phyloP scores from a whole-genome alignment of 805 yeast genomes.

The Metschnikowia amazonensis region DNA sequence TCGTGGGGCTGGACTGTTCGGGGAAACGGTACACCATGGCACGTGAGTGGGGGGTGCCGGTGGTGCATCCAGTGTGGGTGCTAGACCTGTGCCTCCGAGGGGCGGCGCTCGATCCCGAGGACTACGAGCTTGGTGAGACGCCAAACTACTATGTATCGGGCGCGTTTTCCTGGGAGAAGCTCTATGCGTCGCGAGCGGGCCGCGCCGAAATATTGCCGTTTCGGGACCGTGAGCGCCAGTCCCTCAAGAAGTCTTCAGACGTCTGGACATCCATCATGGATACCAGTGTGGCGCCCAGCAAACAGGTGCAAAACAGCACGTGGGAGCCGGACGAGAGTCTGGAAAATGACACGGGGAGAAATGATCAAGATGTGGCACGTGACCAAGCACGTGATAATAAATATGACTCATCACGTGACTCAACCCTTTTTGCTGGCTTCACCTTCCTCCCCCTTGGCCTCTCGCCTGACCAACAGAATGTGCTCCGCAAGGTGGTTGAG shows the following conservation, averaged over 20 bases:
- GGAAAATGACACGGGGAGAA: too few relatives aligned
- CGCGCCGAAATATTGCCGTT: neutral
- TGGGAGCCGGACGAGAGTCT: constrained; percentile 22
- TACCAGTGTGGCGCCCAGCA: constrained; percentile 10
- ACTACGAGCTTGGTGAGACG: constrained; percentile 33
- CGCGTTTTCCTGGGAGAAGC: constrained; percentile 33
- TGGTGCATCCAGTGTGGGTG: constrained; percentile 50
- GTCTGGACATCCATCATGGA: constrained; percentile 47
- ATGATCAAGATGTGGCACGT: neutral
- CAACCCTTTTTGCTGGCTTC: constrained; percentile 38
- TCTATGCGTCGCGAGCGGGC: constrained; percentile 8
- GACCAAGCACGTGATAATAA: neutral
- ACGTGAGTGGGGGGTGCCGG: constrained; percentile 49
- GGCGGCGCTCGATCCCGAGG: constrained; percentile 38
- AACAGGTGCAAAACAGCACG: constrained; percentile 19
- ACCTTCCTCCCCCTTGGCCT: constrained; percentile 45
- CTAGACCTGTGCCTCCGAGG: constrained; percentile 43
- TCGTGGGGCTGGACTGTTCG: constrained; percentile 46
- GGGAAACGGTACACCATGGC: constrained; percentile 56
- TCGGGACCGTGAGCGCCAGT: constrained; percentile 10
- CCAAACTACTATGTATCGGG: constrained; percentile 6
- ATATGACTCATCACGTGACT: too few relatives aligned
- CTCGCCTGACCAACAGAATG: constrained; percentile 30
- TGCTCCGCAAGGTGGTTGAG: constrained; percentile 40
- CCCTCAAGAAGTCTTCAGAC: constrained; percentile 24